Base-by-base conservation (phyloP, 208 protist species). In the Trichomonas tenax region DNA sequence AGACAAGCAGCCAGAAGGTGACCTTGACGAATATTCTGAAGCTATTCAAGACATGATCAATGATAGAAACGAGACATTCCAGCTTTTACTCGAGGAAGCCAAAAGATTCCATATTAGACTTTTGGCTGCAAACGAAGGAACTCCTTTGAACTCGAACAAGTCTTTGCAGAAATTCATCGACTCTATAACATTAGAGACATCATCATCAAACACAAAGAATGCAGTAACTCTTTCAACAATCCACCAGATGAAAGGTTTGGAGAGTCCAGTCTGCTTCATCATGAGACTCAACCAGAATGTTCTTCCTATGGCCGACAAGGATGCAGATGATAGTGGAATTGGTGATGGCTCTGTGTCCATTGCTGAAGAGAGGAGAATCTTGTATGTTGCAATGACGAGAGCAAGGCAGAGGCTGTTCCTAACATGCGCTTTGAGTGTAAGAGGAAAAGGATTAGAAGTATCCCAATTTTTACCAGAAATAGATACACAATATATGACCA, bases 211-310 rank as follows among this genome's bases (percentile, higher is more conserved):
- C 3, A 40, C 48, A 0, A 82, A 41, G 81, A 96, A 96, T 26
- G 95, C 95, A 36, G 48, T 96, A 1, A 96, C 95, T 49, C 36
- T 96, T 1, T 82, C 48, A 10, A 96, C 95, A 17, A 96, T 96
- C 21, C 95, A 96, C n/a, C 95, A 96, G 31, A 88, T 88, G 95
- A 96, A 96, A 81, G 95, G 95, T n/a, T 15, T 89, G 8, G 95
- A 96, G 58, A 58, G 48, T 31, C 72, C 63, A 17, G 44, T 82
- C 36, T 89, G 95, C 44, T 96, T 96, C 95, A 49, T 96, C 9
- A 96, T 96, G 95, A 63, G 81, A 81, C 81, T 96, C 31, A 96
- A 96, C 31, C 72, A 82, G 4, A 31, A 26, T 15, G 31, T 96
- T n/a, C 41, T 96, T 0, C 95, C 95, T 17, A 48, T 96, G 34